Conservation (phyloP, 768 basidiomycete genomes). For the Trametes cubensis region DNA sequence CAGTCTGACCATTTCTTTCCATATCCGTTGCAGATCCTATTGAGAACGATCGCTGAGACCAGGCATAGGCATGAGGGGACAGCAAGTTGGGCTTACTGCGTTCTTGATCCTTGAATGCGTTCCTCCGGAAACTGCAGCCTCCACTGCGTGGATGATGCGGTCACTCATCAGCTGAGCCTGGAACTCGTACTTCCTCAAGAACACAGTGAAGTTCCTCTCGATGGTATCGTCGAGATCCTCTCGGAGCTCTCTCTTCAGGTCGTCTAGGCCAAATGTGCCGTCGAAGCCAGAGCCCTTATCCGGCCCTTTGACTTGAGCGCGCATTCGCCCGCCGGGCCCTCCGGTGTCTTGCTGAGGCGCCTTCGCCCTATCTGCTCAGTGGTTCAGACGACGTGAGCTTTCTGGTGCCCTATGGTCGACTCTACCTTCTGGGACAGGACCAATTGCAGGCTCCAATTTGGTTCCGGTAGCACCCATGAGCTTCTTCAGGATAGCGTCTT, state of each 20-base stretch:
- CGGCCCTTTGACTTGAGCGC: too few species aligned
- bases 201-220: neutral
- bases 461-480: neutral
- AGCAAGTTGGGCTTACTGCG: neutral
- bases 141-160: neutral
- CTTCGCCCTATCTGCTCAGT: too few species aligned
- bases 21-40: slow-evolving; percentile 50
- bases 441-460: neutral
- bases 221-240: slow-evolving; percentile 1
- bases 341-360: too few species aligned
- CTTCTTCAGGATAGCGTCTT: neutral
- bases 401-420: too few species aligned
- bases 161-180: neutral
- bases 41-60: neutral
- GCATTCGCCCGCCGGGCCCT: too few species aligned
- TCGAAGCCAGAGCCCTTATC: too few species aligned
- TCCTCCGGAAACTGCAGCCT: neutral
- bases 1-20: slow-evolving; percentile 52
- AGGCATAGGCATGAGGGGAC: too few species aligned
- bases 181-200: slow-evolving; percentile 7
- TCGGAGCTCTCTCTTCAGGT: slow-evolving; percentile 7
- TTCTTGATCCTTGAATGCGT: slow-evolving; percentile 6
- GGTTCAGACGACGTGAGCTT: too few species aligned
- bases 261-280: neutral
- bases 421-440: too few species aligned